A percentile compares a stretch with the other conserved stretches of the same genome.
phyloP scores from a whole-genome alignment of 148 eudicot genomes.

The Rhododendron vialii region DNA sequence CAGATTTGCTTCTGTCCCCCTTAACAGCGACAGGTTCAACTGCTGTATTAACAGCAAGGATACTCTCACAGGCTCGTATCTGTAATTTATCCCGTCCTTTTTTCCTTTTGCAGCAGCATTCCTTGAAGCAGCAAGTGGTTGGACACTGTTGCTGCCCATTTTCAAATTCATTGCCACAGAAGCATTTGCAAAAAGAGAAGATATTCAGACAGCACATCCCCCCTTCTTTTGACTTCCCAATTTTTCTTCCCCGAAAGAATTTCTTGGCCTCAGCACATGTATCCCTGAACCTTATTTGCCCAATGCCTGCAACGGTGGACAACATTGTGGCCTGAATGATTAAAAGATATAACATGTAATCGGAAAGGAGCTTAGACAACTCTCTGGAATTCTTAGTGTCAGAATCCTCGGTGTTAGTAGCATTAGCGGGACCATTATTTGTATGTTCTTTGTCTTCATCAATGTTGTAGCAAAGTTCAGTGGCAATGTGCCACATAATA shows the following conservation, averaged over 20 bases:
- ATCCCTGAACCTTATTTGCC: constrained; percentile 33
- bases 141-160: neutral
- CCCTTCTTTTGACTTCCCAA: neutral
- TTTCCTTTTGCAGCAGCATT: neutral
- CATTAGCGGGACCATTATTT: neutral
- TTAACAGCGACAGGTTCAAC: constrained; percentile 7
- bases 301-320: constrained; percentile 32
- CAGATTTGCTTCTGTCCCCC: constrained; percentile 20
- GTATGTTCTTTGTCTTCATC: neutral
- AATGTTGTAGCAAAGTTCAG: neutral
- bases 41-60: neutral
- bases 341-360: constrained; percentile 28
- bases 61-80: neutral
- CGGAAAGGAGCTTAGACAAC: constrained; percentile 28
- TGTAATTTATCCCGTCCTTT: neutral
- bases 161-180: neutral
- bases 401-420: neutral
- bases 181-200: neutral
- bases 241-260: constrained; percentile 13
- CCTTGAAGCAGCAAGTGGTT: neutral
- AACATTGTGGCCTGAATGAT: constrained; percentile 31
- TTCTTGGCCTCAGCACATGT: constrained; percentile 34
- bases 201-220: neutral
- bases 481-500: neutral
- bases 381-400: neutral